Evolutionary conservation across 306 rosid species (phyloP), one percentile per base, ranked within the genome.

Genomic region (Pachyrhizus erosus): DNA sequence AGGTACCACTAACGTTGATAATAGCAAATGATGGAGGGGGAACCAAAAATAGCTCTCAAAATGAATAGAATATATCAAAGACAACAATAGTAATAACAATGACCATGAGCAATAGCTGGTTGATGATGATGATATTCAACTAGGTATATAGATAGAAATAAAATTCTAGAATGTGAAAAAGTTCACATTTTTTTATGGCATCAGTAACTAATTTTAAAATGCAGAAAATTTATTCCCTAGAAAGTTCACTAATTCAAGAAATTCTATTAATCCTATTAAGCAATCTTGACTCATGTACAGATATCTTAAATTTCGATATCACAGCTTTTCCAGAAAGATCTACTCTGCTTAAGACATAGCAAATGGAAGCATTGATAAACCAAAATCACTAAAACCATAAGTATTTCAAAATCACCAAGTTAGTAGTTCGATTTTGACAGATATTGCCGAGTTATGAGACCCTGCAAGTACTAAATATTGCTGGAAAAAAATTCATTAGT

Each of bases 261-360:
- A 10, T 14, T 55, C 33, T 64, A 15, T 2, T 7, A 64, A 31
- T 31, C 70, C 43, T 29, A 64, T 15, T 29, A 64, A 14, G 12
- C 42, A 62, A 14, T 62, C 21, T 31, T 31, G 43, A 64, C 24
- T 13, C 11, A 17, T 64, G 2, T 6, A 64, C 43, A 57, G 4
- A 27, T 20, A 29, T 39, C 55, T 71, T 27, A 46, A 62, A 83
- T 65, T 71, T 78, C 76, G 14, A 62, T 14, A 71, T 70, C 79
- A 34, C 62, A 33, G 75, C 51, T 34, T 77, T 27, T 18, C 43
- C 79, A 49, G 43, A 68, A 68, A 69, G 67, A 65, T 64, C 43
- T 52, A 29, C 75, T 5, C 54, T 76, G 9, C 26, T 70, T 21
- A 66, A 68, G 54, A 43, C 23, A 78, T 72, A 26, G 18, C 10